Evolutionary conservation across 1,139 yeast species (phyloP).

Genomic region (Hyphopichia buzzinii): DNA sequence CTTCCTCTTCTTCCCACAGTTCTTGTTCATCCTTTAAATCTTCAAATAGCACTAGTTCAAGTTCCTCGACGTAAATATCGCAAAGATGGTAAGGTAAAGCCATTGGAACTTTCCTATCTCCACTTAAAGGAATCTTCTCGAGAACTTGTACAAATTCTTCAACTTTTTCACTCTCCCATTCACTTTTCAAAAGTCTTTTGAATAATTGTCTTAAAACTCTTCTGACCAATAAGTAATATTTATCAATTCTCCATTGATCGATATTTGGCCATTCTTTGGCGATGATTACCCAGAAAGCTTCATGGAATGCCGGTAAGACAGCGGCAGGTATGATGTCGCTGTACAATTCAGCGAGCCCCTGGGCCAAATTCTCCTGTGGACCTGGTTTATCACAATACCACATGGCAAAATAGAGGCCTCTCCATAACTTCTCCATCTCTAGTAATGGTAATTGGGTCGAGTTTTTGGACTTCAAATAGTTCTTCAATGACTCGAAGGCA

Average conservation of each 20-base stretch:
- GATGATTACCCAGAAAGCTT: conserved; percentile 82
- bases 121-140: conserved; percentile 50
- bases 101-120: conserved; percentile 58
- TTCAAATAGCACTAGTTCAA: conserved; percentile 62
- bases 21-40: conserved; percentile 40
- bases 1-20: conserved; percentile 34
- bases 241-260: conserved; percentile 87
- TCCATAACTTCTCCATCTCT: conserved; percentile 86
- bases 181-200: conserved; percentile 48
- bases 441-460: conserved; percentile 25
- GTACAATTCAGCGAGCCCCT: conserved; percentile 63
- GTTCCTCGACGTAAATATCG: conserved; percentile 83
- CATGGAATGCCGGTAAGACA: conserved; percentile 51
- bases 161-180: conserved; percentile 57
- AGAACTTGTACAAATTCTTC: conserved; percentile 45
- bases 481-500: conserved; percentile 67
- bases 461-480: conserved; percentile 48
- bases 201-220: conserved; percentile 69
- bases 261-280: conserved; percentile 80
- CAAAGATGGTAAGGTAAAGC: conserved; percentile 84
- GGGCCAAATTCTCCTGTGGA: conserved; percentile 85
- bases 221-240: conserved; percentile 78
- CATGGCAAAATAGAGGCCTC: conserved; percentile 88
- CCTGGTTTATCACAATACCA: conserved; percentile 95
- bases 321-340: conserved; percentile 42